Evolutionary conservation across 2,329 filamentous ascomycete species (phyloP).

Genomic region (Colletotrichum graminicola): DNA sequence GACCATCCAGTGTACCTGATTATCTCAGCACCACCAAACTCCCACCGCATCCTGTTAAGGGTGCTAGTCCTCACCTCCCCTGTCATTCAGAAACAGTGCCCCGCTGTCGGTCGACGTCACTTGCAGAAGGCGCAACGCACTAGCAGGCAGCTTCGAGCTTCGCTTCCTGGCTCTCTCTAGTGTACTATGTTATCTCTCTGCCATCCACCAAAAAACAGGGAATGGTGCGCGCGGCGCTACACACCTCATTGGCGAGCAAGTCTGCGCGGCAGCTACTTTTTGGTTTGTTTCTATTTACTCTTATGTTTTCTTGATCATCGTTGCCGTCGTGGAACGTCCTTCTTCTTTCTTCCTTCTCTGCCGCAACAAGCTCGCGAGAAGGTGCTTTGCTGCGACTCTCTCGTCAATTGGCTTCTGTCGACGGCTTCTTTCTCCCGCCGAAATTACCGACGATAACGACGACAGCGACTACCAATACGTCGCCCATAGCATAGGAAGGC

Average conservation of each 20-base stretch:
- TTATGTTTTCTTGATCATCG: background rate
- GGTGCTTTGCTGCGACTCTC: background rate
- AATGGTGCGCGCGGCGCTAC: conserved; percentile 17
- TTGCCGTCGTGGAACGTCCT: background rate
- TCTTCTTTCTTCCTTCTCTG: background rate
- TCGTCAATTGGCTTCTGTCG: background rate
- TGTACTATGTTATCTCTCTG: background rate
- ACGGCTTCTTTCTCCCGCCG: background rate
- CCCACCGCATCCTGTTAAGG: background rate
- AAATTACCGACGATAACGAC: background rate
- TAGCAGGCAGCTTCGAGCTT: conserved; percentile 25
- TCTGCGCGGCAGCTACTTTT: conserved; percentile 4
- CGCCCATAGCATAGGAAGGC: background rate
- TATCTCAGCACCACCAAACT: background rate
- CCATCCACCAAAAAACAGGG: conserved; percentile 23
- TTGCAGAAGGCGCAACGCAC: conserved; percentile 6
- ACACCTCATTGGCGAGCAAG: background rate
- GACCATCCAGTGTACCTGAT: background rate
- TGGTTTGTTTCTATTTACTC: background rate
- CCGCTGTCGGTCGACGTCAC: conserved; percentile 38
- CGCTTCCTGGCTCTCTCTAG: background rate
- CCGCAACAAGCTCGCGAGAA: background rate
- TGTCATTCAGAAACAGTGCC: conserved; percentile 2
- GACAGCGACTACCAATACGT: background rate
- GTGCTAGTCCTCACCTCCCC: background rate